Evolutionary conservation across 164 flowering plant genomes (phyloP).

Genomic region (Aristolochia californica): DNA sequence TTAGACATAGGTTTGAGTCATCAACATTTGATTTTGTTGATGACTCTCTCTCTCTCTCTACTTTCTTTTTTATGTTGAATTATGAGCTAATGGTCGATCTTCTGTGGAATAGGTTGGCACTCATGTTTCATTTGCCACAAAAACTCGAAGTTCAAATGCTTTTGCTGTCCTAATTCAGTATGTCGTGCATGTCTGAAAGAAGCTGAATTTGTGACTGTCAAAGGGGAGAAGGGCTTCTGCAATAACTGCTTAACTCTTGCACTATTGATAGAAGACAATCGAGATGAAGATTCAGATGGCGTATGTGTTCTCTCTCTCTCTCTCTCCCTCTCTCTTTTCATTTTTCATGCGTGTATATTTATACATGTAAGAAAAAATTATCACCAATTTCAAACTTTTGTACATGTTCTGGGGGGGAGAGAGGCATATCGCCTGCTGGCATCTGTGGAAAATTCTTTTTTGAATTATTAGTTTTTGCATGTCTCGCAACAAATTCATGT

Average conservation of each 20-base stretch:
- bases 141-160: constrained; percentile 41
- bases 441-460: no score
- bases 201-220: constrained; percentile 38
- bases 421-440: no score
- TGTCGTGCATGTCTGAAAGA: constrained; percentile 35
- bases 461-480: no score
- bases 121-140: constrained; percentile 47
- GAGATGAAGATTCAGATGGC: constrained; percentile 55
- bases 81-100: neutral
- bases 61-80: neutral
- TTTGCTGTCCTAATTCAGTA: constrained; percentile 50
- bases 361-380: neutral
- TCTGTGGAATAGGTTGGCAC: constrained; percentile 51
- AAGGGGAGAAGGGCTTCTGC: constrained; percentile 53
- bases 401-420: no score
- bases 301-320: constrained; percentile 20
- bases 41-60: neutral
- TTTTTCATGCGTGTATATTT: neutral
- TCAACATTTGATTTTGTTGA: no score
- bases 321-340: constrained; percentile 3
- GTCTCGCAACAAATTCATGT: no score
- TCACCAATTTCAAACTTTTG: neutral
- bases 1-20: no score
- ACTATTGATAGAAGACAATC: constrained; percentile 42
- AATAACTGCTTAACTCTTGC: constrained; percentile 45